Percentiles rank a stretch among this genome's conserved stretches.
These are phyloP conservation scores for Monosporozyma servazzii DNA, from an alignment of 805 yeast genomes.

Conservation along the genomic window DNA sequence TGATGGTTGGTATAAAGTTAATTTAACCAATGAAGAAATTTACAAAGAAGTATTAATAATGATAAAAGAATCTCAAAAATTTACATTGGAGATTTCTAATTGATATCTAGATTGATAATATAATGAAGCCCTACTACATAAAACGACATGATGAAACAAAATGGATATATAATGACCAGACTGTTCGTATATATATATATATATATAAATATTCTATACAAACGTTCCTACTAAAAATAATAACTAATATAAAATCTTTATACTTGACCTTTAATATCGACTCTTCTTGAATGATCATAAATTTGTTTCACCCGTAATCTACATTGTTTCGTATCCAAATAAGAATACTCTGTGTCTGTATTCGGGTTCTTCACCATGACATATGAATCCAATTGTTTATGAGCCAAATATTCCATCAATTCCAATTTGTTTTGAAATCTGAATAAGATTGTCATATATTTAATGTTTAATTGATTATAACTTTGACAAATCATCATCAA, in stretches of 20 bases:
- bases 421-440: conserved; percentile 34
- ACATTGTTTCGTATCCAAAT: conserved; percentile 30
- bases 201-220: not conserved
- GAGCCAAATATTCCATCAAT: conserved; percentile 35
- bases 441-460: conserved; percentile 33
- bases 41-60: conserved; percentile 10
- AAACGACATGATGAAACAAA: not conserved
- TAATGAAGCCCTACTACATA: no score
- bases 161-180: not conserved
- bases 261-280: conserved; percentile 84
- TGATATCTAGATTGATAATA: not conserved
- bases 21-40: conserved; percentile 9
- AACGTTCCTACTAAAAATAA: not conserved
- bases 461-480: conserved; percentile 40
- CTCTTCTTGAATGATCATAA: conserved; percentile 39
- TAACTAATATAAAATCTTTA: no score
- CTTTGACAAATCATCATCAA: conserved; percentile 47
- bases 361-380: conserved; percentile 24
- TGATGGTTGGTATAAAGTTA: conserved; percentile 17
- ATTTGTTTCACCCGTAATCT: conserved; percentile 30
- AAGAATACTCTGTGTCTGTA: conserved; percentile 23
- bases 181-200: not conserved
- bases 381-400: conserved; percentile 31
- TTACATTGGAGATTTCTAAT: conserved; percentile 8
- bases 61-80: conserved; percentile 5